Base-by-base conservation (phyloP, 106 monocot genomes). In the Acorus calamus region DNA sequence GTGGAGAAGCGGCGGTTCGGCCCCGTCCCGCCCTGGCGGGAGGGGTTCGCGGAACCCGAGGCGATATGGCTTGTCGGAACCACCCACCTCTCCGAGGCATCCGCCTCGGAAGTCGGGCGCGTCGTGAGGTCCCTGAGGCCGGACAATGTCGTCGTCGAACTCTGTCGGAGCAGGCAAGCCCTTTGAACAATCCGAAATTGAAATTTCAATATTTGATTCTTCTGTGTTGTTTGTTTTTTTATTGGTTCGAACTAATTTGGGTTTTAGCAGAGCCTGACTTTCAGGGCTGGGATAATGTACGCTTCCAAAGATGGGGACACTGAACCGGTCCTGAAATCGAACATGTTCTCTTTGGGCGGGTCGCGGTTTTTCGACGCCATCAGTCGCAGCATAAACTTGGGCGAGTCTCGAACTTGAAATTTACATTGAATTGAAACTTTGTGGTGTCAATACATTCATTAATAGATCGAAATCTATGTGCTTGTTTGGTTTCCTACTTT, bases 281-380 rank as follows among this genome's bases (percentile, higher is more conserved):
- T 74, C 93, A 94, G 93, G 79, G 93, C 93, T 74, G 93, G 93
- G 70, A 86, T 94, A 61, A 94, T 94, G 93, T 94, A 94, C 66
- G 49, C 74, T 62, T 77, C 89, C 45, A 62, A 52, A 4, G 66
- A 76, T 68, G 63, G 47, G 50, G 79, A 80, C 28, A 55, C 65
- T 67, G 71, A 69, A 7, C 74, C 79, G 50, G 57, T 73, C 54
- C 55, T 86, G 11, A 86, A 81, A 68, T 81, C 81, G 45, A 94
- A 84, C 52, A 94, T 94, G 86, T 94, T 94, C 63, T 83, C 93
- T 11, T 67, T 94, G 6, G 80, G 84, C 54, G 93, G 89, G 2
- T 9, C 77, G 14, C 71, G 73, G 48, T 89, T 94, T 66, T 75
- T 89, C n/a, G 89, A 74, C 67, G 79, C 89, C 11, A 63, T 94